phyloP scores from a whole-genome alignment of 192 early-diverging fungal species.

The Coemansia sp. region DNA sequence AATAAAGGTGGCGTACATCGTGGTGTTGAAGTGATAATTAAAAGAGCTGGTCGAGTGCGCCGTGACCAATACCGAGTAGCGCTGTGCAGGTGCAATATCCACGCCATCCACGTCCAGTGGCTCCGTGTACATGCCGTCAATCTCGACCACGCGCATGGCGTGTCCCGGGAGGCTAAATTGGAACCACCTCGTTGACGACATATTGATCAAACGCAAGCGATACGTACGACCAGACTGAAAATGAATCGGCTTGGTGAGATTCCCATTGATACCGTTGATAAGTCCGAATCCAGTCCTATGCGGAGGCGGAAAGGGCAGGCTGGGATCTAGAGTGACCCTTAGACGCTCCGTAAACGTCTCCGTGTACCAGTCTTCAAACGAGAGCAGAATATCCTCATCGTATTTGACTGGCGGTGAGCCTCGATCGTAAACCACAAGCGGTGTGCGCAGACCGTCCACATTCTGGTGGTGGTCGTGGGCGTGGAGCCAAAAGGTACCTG shows the following conservation, averaged over 20 bases:
- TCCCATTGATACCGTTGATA: slow-evolving; percentile 50
- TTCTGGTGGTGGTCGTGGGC: slow-evolving; percentile 70
- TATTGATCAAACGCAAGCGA: slow-evolving; percentile 78
- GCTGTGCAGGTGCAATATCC: slow-evolving; percentile 68
- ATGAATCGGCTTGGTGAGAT: slow-evolving; percentile 49
- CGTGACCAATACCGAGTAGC: slow-evolving; percentile 77
- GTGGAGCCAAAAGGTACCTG: slow-evolving; percentile 86
- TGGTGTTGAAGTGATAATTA: slow-evolving; percentile 71
- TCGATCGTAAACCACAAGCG: slow-evolving; percentile 68
- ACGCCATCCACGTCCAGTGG: slow-evolving; percentile 58
- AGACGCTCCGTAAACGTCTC: slow-evolving; percentile 57
- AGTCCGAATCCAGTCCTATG: slow-evolving; percentile 56
- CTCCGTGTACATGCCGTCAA: slow-evolving; percentile 68
- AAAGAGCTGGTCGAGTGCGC: slow-evolving; percentile 57
- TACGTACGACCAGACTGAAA: slow-evolving; percentile 77
- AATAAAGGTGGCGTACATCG: slow-evolving; percentile 60
- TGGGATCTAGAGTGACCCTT: slow-evolving; percentile 51
- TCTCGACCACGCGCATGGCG: slow-evolving; percentile 73
- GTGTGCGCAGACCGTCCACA: slow-evolving; percentile 72
- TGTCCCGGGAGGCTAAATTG: slow-evolving; percentile 76
- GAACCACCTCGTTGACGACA: slow-evolving; percentile 66
- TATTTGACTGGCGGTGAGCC: slow-evolving; percentile 55
- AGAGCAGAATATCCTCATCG: slow-evolving; percentile 65
- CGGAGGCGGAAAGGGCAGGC: slow-evolving; percentile 59
- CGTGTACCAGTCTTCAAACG: slow-evolving; percentile 72